A percentile compares a stretch with the other conserved stretches of the same genome.
phyloP scores from a whole-genome alignment of 2,329 filamentous ascomycete species.

The Aspergillus versicolor region DNA sequence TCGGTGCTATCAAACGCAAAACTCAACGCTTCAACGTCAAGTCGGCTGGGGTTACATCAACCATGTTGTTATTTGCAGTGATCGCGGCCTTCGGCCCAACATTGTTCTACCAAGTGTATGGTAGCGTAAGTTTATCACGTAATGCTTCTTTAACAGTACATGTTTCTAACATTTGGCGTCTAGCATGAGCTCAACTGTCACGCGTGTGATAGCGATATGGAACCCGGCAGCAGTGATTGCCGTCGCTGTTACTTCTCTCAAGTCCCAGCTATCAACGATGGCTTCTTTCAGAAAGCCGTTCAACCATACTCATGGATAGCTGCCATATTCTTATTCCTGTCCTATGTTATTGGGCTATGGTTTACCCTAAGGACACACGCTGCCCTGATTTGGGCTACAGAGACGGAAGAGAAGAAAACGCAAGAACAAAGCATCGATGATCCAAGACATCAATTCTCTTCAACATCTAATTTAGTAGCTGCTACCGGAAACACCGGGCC shows the following conservation, averaged over 20 bases:
- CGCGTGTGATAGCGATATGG: slow-evolving; percentile 57
- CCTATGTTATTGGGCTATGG: slow-evolving; percentile 89
- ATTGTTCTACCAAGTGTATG: slow-evolving; percentile 97
- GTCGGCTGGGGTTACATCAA: slow-evolving; percentile 94
- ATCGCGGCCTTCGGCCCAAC: slow-evolving; percentile 95
- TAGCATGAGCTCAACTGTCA: slow-evolving; percentile 88
- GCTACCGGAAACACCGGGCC: slow-evolving; percentile 47
- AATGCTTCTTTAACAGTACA: background rate
- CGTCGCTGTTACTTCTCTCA: slow-evolving; percentile 94
- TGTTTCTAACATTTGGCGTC: slow-evolving; percentile 28
- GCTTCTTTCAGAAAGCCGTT: slow-evolving; percentile 87
- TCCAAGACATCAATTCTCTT: slow-evolving; percentile 32
- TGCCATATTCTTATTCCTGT: slow-evolving; percentile 80
- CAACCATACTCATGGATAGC: slow-evolving; percentile 91
- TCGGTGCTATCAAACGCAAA: slow-evolving; percentile 95
- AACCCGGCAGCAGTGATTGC: slow-evolving; percentile 62
- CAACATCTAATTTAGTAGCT: slow-evolving; percentile 29
- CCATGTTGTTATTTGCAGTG: slow-evolving; percentile 94
- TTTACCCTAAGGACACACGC: slow-evolving; percentile 96
- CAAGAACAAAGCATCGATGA: slow-evolving; percentile 35
- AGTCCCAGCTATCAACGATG: slow-evolving; percentile 75
- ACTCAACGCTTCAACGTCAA: slow-evolving; percentile 97
- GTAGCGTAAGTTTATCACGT: slow-evolving; percentile 60
- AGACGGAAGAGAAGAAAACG: slow-evolving; percentile 73
- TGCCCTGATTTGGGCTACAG: slow-evolving; percentile 92